A percentile compares a stretch with the other conserved stretches of the same genome.
These are phyloP conservation scores for Cyclanthera cordifolia DNA, from an alignment of 306 rosid genomes.

Conservation along the genomic window DNA sequence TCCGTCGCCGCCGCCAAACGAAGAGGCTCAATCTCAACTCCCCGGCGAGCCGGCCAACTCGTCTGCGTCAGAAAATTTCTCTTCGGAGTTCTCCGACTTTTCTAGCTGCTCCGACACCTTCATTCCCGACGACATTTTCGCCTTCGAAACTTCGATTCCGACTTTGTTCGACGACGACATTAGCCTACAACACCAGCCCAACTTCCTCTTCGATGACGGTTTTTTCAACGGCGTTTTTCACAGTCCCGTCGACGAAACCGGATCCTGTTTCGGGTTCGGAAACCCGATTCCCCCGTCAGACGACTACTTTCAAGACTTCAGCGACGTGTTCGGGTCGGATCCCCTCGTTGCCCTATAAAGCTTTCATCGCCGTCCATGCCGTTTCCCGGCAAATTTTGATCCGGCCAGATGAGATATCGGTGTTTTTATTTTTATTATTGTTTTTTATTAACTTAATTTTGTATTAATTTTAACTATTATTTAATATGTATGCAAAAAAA, in stretches of 20 bases:
- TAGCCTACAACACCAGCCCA: slow-evolving; percentile 12
- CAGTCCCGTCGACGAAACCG: slow-evolving; percentile 19
- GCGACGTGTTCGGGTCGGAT: slow-evolving; percentile 60
- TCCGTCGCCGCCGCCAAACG: slow-evolving; percentile 33
- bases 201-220: slow-evolving; percentile 12
- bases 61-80: slow-evolving; percentile 30
- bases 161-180: slow-evolving; percentile 25
- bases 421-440: neutral
- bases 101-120: slow-evolving; percentile 29
- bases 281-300: slow-evolving; percentile 24
- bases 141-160: slow-evolving; percentile 32
- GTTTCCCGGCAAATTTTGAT: slow-evolving; percentile 8
- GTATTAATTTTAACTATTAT: neutral
- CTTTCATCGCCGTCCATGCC: neutral
- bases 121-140: slow-evolving; percentile 37
- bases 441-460: neutral
- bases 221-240: slow-evolving; percentile 19
- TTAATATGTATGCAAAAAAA: neutral
- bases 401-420: slow-evolving; percentile 13
- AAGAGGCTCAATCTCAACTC: slow-evolving; percentile 43
- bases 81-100: slow-evolving; percentile 24
- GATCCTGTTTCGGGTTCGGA: slow-evolving; percentile 27
- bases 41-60: slow-evolving; percentile 23
- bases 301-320: slow-evolving; percentile 74
- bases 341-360: slow-evolving; percentile 16